Conservation (phyloP, 306 rosid species). For the Vigna angularis region DNA sequence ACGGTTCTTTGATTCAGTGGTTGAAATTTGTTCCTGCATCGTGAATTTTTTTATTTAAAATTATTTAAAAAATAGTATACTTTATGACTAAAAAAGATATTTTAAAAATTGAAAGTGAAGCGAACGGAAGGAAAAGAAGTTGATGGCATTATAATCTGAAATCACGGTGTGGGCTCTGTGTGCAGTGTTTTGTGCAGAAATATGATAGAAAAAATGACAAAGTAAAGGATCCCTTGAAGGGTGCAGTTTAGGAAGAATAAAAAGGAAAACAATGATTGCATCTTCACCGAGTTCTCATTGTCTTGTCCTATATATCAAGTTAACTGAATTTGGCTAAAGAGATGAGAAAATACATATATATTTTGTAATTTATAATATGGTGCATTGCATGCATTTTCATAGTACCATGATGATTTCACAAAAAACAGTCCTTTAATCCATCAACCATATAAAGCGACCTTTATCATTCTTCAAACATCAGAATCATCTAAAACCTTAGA, state of each 20-base stretch:
- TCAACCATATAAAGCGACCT: too few relatives aligned
- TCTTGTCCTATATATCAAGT: conserved; percentile 13
- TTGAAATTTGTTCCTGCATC: not conserved
- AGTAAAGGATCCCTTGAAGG: conserved; percentile 10
- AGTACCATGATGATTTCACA: not conserved
- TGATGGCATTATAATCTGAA: not conserved
- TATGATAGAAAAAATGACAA: not conserved
- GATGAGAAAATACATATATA: not conserved
- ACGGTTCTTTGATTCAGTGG: not conserved
- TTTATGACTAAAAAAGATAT: not conserved
- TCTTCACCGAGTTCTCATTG: conserved; percentile 1
- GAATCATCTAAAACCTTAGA: too few relatives aligned
- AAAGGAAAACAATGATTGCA: conserved; percentile 20
- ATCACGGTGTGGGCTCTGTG: not conserved
- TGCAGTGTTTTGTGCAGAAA: not conserved
- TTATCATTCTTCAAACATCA: too few relatives aligned
- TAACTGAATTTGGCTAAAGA: conserved; percentile 27
- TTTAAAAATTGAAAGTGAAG: not conserved
- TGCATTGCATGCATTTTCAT: not conserved
- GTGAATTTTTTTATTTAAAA: too few relatives aligned
- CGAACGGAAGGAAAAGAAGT: not conserved
- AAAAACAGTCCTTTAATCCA: too few relatives aligned
- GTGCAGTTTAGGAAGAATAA: conserved; percentile 7
- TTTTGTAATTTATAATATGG: not conserved
- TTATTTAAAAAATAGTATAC: not conserved